Base-by-base conservation (phyloP, 2,329 filamentous ascomycete genomes). In the Colletotrichum echinochloae region DNA sequence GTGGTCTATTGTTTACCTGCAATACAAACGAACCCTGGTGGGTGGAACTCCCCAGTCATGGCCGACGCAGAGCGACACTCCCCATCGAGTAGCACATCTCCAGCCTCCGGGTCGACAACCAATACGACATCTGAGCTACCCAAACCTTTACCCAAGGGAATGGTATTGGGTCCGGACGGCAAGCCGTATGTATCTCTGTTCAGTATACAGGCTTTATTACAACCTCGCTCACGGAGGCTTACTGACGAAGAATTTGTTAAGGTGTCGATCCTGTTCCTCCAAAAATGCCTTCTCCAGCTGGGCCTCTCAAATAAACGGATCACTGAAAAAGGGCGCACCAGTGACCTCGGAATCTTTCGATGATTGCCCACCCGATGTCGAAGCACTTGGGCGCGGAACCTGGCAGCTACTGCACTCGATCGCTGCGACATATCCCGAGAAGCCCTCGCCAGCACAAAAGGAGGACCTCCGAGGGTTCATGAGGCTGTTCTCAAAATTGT, bases 351-450 rank as follows among this genome's bases (percentile, higher is more conserved):
- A 82, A 9, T 68, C 83, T 5, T 66, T 80, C 41, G 66, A 79
- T n/a, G 92, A 97, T 81, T 98, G 95, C 79, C 96, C 96, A 0
- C 92, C 96, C 1, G 95, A 98, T 78, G 94, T 98, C 73, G 94
- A 97, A 78, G 83, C 86, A 20, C 90, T 99, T 5, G 96, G 96
- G 59, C 93, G 94, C 72, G 91, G 91, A 71, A 93, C 94, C 16
- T 99, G 96, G 96, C 98, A 94, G 0, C 88, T 99, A 26, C 89
- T 99, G 1, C 96, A 99, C 84, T 92, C 92, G 11, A 93, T 99
- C 74, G 93, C 95, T 18, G 96, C 95, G 0, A 89, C 89, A 18
- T 99, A 98, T 80, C 96, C 96, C 1, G 84, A 87, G 9, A 81
- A 79, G 9, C 94, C 96, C 0, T 89, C 91, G 0, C 80, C 84